Percentiles rank a stretch among this genome's conserved stretches.
phyloP scores from a whole-genome alignment of 306 rosid genomes.

The Quillaja saponaria region DNA sequence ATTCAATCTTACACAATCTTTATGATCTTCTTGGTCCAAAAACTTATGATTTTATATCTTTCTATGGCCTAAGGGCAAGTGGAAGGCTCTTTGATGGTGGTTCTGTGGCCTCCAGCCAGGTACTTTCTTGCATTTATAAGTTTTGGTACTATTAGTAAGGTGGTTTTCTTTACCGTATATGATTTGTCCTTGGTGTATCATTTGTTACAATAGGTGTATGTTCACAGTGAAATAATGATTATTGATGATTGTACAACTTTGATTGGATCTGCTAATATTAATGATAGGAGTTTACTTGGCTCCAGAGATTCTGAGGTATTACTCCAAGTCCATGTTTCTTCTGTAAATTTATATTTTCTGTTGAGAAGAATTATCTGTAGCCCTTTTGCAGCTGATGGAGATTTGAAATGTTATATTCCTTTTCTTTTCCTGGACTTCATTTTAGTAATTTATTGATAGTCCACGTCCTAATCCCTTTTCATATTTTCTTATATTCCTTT shows the following conservation, averaged over 20 bases:
- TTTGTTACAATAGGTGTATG: conserved; percentile 64
- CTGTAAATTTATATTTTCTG: not conserved
- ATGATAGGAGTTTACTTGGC: conserved; percentile 95
- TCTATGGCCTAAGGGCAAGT: conserved; percentile 87
- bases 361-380: too few species aligned
- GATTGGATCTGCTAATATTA: conserved; percentile 97
- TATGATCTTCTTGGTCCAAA: conserved; percentile 68
- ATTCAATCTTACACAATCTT: conserved; percentile 81
- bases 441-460: not conserved
- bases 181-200: not conserved
- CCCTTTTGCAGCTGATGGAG: conserved; percentile 1
- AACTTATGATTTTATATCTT: conserved; percentile 84
- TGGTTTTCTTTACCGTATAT: not conserved
- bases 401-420: conserved; percentile 4
- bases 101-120: conserved; percentile 96
- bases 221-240: conserved; percentile 96
- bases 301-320: conserved; percentile 96
- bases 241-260: conserved; percentile 73
- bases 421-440: conserved; percentile 12
- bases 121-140: conserved; percentile 30
- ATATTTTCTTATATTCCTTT: conserved; percentile 18
- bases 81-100: conserved; percentile 83
- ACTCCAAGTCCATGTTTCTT: conserved; percentile 22
- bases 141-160: not conserved
- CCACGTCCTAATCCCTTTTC: not conserved